Base-by-base conservation (phyloP, 768 basidiomycete species). In the Amanita inopinata region DNA sequence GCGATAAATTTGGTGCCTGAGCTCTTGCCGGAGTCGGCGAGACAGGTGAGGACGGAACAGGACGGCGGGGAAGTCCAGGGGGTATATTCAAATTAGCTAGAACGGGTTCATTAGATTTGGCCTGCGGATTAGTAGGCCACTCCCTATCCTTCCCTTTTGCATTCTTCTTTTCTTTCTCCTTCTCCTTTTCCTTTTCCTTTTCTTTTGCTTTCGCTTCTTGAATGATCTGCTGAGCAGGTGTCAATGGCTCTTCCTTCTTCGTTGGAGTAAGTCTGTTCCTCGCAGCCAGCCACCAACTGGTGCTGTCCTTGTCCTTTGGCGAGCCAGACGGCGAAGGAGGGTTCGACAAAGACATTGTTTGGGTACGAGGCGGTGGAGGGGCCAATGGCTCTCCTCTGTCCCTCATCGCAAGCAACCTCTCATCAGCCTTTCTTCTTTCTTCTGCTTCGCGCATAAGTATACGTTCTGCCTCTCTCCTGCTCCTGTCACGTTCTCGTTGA, bases 151-250 rank as follows among this genome's bases (percentile, higher is more conserved):
- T 74, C 37, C 62, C 66, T 49, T 70, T 73, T 17, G 56, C 63
- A 40, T 65, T 69, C 49, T 63, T 66, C 54, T 67, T 65, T 15
- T 69, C 73, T 39, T 64, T 67, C 49, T 71, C 72, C 19, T 57
- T 63, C 40, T 65, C 69, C 50, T 64, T 67, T 54, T 69, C 62
- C 43, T 62, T 61, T 37, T 77, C 76, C 53, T 76, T 80, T 42
- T 82, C 75, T 32, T 74, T 69, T 14, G 73, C 64, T 54, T 88
- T 85, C 12, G 83, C 66, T 5, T 90, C 86, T 44, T 73, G 69
- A 36, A 89, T 78, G 41, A 91, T 69, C 51, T 87, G 85, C 53
- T 90, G 87, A 0, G 88, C 87, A 6, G 87, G 85, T 0, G 88
- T 90, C n/a, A 86, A 74, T 12, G 62, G 56, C 10, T 83, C 76